Percentiles rank a stretch among this genome's conserved stretches.
These are phyloP conservation scores for Pichia insulana DNA, from an alignment of 805 yeast genomes.

Conservation along the genomic window DNA sequence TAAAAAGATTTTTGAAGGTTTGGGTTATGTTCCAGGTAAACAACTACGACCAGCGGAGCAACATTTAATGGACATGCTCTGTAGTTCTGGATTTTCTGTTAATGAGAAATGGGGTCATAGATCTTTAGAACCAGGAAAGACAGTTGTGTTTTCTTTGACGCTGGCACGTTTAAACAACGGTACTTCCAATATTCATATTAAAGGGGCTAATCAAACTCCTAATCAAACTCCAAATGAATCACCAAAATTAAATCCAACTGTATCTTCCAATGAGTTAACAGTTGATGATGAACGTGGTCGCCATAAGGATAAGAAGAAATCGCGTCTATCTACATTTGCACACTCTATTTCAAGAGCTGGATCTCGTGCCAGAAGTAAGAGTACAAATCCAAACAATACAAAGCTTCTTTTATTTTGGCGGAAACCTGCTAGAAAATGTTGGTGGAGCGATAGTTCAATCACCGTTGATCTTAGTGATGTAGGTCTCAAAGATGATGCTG, in stretches of 20 bases:
- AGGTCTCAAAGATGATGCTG: constrained; percentile 19
- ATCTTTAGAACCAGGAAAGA: constrained; percentile 76
- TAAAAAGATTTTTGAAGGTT: constrained; percentile 65
- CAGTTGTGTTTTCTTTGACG: constrained; percentile 80
- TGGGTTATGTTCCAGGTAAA: constrained; percentile 51
- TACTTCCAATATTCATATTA: background rate
- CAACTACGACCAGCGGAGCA: constrained; percentile 83
- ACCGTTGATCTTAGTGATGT: constrained; percentile 32
- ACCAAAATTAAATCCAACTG: constrained; percentile 27
- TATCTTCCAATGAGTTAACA: constrained; percentile 15
- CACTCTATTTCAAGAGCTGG: constrained; percentile 41
- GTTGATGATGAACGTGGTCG: constrained; percentile 13
- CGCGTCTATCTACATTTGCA: constrained; percentile 51
- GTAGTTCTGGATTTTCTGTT: constrained; percentile 71
- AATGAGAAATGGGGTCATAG: constrained; percentile 81
- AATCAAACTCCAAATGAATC: constrained; percentile 18
- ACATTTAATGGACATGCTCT: constrained; percentile 89
- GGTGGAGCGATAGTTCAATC: constrained; percentile 77
- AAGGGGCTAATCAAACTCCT: constrained; percentile 8
- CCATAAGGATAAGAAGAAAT: constrained; percentile 19
- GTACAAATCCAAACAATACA: constrained; percentile 29
- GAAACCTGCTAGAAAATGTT: constrained; percentile 96
- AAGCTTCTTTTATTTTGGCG: constrained; percentile 90
- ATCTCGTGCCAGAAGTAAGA: constrained; percentile 27
- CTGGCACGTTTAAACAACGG: constrained; percentile 47